Percentiles rank a stretch among this genome's conserved stretches.
These are phyloP conservation scores for Chaetomiaceae sp. DNA, from an alignment of 2,329 filamentous ascomycete species.

Conservation along the genomic window DNA sequence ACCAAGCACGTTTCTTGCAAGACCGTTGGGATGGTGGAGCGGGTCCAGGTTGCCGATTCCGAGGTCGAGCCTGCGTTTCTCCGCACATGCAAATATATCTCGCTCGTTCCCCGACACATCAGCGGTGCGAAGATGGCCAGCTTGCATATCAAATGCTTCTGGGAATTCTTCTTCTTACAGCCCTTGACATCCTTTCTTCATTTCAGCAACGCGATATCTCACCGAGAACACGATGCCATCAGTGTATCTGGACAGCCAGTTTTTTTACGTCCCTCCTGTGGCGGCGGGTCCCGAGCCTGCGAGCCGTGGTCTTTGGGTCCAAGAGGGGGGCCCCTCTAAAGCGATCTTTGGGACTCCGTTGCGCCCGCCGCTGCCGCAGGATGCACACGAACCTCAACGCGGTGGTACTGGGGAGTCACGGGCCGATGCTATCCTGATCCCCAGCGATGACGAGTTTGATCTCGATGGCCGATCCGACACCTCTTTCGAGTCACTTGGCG, in stretches of 20 bases:
- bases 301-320: conserved; percentile 7
- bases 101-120: conserved; percentile 8
- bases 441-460: conserved; percentile 15
- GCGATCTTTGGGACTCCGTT: conserved; percentile 16
- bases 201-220: conserved; percentile 3
- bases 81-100: conserved; percentile 17
- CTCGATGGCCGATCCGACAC: conserved; percentile 2
- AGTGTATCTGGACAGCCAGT: conserved; percentile 14
- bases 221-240: too few species aligned
- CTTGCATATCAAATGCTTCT: conserved; percentile 15
- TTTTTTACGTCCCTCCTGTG: conserved; percentile 13
- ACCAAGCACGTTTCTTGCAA: conserved; percentile 14
- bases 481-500: not conserved
- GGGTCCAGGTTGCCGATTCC: conserved; percentile 14
- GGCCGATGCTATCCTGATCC: not conserved
- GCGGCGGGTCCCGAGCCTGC: conserved; percentile 5
- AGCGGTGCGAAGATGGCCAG: conserved; percentile 12
- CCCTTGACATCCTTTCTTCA: conserved; percentile 13
- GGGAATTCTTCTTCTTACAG: conserved; percentile 8
- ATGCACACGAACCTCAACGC: conserved; percentile 1
- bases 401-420: not conserved
- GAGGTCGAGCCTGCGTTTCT: conserved; percentile 15
- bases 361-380: too few species aligned
- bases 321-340: conserved; percentile 11
- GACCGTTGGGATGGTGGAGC: conserved; percentile 1